These are phyloP conservation scores for Pharus latifolius DNA, from an alignment of 176 grass and related monocot genomes.

Conservation along the genomic window DNA sequence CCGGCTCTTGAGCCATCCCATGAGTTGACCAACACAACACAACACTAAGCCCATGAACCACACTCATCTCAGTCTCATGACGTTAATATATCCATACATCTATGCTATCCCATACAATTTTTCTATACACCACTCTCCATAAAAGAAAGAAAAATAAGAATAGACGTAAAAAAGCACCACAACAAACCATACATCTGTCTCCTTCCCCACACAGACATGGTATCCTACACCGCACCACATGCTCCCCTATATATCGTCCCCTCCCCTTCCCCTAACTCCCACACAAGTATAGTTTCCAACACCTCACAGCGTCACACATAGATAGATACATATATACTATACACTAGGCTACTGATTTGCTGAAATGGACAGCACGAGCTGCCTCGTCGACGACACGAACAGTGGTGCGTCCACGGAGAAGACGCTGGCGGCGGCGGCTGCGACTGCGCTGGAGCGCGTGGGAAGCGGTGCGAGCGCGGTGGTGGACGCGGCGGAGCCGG, in stretches of 20 bases:
- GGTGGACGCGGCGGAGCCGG: constrained; percentile 34
- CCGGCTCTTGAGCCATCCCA: neutral
- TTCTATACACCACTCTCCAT: neutral
- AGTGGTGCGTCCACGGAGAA: constrained; percentile 22
- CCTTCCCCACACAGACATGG: constrained; percentile 8
- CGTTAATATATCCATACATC: neutral
- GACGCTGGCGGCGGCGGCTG: constrained; percentile 8
- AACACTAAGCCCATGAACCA: neutral
- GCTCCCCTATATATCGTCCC: constrained; percentile 26
- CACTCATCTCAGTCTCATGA: neutral
- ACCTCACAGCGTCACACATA: constrained; percentile 3
- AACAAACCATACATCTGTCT: neutral
- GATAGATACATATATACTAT: neutral
- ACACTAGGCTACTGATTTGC: neutral
- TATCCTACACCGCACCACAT: neutral
- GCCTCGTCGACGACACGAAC: constrained; percentile 38
- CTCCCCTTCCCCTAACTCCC: neutral
- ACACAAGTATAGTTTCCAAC: neutral
- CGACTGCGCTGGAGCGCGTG: constrained; percentile 17
- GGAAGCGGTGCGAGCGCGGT: constrained; percentile 47
- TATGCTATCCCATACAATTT: neutral
- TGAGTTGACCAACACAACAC: constrained; percentile 8
- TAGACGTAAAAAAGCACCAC: neutral
- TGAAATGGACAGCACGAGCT: constrained; percentile 39
- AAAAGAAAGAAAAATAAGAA: neutral